Base-by-base conservation (phyloP, 345 rosid genomes). In the Ricinus communis region DNA sequence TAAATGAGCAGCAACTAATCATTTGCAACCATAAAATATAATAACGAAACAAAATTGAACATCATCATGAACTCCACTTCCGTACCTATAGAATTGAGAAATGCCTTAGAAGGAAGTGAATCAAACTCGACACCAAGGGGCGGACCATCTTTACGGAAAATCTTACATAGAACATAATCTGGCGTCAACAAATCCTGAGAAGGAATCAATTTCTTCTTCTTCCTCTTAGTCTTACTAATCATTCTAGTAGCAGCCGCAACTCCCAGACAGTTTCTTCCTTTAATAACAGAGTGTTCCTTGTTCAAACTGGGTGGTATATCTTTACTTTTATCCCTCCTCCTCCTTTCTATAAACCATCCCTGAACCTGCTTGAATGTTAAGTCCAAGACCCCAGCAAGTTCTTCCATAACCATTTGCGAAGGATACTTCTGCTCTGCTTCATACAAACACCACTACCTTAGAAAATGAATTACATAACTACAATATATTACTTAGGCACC, bases 141-240 rank as follows among this genome's bases (percentile, higher is more conserved):
- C n/a, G 99, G 99, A 69, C 98, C 98, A 77, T 95, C 99, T 82
- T 92, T 89, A 40, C 96, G 96, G 51, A 95, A 92, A 60, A 90
- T 40, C 80, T 87, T 95, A 25, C 74, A 77, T 77, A 92, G 70
- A 74, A 95, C 85, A 80, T 83, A 82, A 54, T 78, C 82, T 11
- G 97, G 83, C 73, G 87, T 52, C 53, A 83, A 69, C 79, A 92
- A 80, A 62, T 79, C 80, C 80, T 90, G 96, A 62, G 76, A n/a
- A 71, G 69, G 65, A 71, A 46, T 58, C 62, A 60, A 21, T 43
- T 74, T 83, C 69, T 70, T 63, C 60, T 41, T 71, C 66, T 70
- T 79, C 33, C 19, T 24, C n/a, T 50, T 18, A 11, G 38, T 65
- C 57, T 61, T 81, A 58, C 46, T 53, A 70, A 41, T 73, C 41